phyloP scores from a whole-genome alignment of 2,329 filamentous ascomycete species.

The Xylariales sp. region DNA sequence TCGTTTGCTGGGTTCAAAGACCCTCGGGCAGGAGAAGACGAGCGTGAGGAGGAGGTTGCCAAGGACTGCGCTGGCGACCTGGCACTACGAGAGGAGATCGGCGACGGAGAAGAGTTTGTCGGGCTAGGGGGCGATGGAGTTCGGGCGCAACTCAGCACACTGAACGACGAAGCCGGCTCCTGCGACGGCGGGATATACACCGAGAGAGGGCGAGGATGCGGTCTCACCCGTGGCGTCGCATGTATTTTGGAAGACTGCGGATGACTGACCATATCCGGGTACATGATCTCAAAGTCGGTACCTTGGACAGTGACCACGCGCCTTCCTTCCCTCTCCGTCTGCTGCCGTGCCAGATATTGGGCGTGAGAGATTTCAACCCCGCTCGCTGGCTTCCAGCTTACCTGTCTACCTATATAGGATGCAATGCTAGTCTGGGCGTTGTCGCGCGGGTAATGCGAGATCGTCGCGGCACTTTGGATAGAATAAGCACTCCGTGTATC shows the following conservation, averaged over 20 bases:
- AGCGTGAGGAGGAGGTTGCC: not conserved
- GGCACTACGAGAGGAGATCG: not conserved
- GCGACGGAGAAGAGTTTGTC: not conserved
- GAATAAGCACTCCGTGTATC: not conserved
- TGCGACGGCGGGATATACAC: slow-evolving; percentile 1
- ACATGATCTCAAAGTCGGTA: slow-evolving; percentile 4
- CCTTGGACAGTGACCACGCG: not conserved
- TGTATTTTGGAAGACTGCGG: too few relatives aligned
- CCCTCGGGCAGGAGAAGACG: not conserved
- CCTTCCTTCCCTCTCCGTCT: slow-evolving; percentile 5
- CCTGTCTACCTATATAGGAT: too few relatives aligned
- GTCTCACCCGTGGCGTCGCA: too few relatives aligned
- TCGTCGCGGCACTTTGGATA: not conserved
- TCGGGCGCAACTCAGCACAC: not conserved
- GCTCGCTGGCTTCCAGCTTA: not conserved
- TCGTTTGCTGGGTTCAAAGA: not conserved
- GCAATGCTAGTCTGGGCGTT: not conserved
- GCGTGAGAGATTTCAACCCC: slow-evolving; percentile 1
- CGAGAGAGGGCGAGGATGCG: not conserved
- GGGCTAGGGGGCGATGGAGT: slow-evolving; percentile 1
- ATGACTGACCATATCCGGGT: not conserved
- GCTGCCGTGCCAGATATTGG: not conserved
- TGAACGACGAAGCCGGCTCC: slow-evolving; percentile 1
- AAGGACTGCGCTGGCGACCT: not conserved
- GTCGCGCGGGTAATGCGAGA: slow-evolving; percentile 1